Base-by-base conservation (phyloP, 371 early-diverging fungal genomes). In the Haplosporangium sp. region DNA sequence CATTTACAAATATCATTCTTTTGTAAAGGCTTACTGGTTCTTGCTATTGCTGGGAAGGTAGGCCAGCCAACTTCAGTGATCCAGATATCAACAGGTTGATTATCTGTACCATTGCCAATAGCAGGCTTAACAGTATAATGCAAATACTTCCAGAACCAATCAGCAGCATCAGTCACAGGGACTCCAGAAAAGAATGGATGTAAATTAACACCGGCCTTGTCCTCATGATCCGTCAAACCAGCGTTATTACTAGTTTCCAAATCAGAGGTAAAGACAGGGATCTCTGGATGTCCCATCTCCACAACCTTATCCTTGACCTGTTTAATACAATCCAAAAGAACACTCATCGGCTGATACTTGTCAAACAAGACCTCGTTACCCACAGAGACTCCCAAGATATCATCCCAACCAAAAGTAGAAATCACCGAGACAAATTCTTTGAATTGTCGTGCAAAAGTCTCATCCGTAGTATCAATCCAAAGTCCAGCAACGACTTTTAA, bases 31-130 rank as follows among this genome's bases (percentile, higher is more conserved):
- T 63, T 76, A 76, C 76, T 62, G 19, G 15, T 44, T 63, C 82
- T 83, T 63, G 63, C 79, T 17, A 84, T 86, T 9, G 74, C 76
- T 2, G 86, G 86, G 55, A 75, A 74, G 44, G 88, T 86, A 17
- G 92, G 92, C 91, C 91, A 92, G 61, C 92, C 92, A 37, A 89
- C 88, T 69, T 92, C 91, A 35, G 90, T 90, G 63, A 91, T 83
- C 63, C 88, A 85, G 20, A 90, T 87, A 15, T 78, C 73, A 3
- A 76, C 61, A 2, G 71, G 76, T 2, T 57, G 27, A 27, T 27
- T 27, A 27, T 27, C 37, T 0, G 57, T 19, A 4, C 58, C 69
- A 42, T 38, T 60, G 3, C 65, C 63, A 11, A 77, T 67, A 11
- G 65, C 63, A 1, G 63, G 65, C 9, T 67, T 67, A 60, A 75